These are phyloP conservation scores for Cystobasidiaceae sp. DNA, from an alignment of 1,284 basidiomycete genomes.

Conservation along the genomic window DNA sequence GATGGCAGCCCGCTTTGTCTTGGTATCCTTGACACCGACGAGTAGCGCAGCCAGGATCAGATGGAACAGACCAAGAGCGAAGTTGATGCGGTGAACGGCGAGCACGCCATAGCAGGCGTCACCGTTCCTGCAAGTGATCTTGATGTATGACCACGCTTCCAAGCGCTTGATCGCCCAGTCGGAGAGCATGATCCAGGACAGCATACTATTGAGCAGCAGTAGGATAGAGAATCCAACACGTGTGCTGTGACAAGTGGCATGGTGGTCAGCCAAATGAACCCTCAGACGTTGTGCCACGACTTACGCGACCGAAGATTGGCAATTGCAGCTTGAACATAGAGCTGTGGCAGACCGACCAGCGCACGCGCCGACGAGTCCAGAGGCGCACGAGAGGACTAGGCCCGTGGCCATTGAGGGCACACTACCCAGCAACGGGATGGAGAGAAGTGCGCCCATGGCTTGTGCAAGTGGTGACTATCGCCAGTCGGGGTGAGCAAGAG, in stretches of 20 bases:
- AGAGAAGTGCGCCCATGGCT: conserved; percentile 64
- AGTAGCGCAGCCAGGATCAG: conserved; percentile 70
- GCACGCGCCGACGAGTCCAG: conserved; percentile 47
- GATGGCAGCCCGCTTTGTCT: conserved; percentile 82
- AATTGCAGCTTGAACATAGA: conserved; percentile 98
- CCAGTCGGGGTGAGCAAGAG: too few relatives aligned
- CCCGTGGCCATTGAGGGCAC: conserved; percentile 71
- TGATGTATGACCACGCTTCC: conserved; percentile 89
- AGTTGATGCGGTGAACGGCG: conserved; percentile 96
- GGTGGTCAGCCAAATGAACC: background rate
- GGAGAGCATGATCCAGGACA: conserved; percentile 94
- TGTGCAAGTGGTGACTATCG: too few relatives aligned
- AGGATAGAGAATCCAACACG: conserved; percentile 95
- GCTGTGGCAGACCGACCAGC: conserved; percentile 66
- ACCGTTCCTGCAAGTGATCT: conserved; percentile 89
- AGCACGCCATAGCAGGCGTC: conserved; percentile 89
- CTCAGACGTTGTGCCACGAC: background rate
- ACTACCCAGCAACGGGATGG: conserved; percentile 76
- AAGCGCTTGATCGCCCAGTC: conserved; percentile 80
- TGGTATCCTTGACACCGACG: conserved; percentile 81
- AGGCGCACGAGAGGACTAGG: conserved; percentile 44
- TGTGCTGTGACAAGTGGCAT: conserved; percentile 56
- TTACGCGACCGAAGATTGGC: conserved; percentile 88
- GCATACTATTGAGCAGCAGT: conserved; percentile 89
- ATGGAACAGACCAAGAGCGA: conserved; percentile 87